Base-by-base conservation (phyloP, 164 flowering plant genomes). In the Annona cherimola region DNA sequence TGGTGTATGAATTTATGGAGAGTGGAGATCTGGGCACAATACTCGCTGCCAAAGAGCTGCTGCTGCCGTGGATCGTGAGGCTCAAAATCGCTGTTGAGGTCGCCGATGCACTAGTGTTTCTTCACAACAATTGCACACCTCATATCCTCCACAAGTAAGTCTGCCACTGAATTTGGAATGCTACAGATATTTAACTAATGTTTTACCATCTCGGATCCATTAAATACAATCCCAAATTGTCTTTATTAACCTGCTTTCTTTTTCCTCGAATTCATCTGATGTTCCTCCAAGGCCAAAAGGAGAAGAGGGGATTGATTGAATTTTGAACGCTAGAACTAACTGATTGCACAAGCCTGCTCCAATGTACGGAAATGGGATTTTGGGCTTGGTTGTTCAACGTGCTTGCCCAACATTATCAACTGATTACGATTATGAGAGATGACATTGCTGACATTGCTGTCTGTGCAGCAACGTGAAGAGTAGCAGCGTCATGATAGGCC, bases 1-100 rank as follows among this genome's bases (percentile, higher is more conserved):
- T 68, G 70, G 70, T 68, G 35, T 68, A 68, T 68, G 60, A 35
- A 39, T 68, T 68, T 61, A 68, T 68, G 70, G 55, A 68, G 60
- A 42, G 46, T 45, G 70, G 70, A 45, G 70, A 68, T 68, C 70
- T 68, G 9, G 61, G 61, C 8, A 68, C 70, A 5, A n/a, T 68
- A 35, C 61, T 68, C 8, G 18, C 70, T 2, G 18, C 59, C 4
- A 68, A 68, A 54, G 61, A 54, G 43, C 35, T 43, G 5, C 12
- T 68, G n/a, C 12, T 68, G n/a, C 61, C 70, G 45, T 68, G 70
- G 70, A 68, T 68, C 6, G 70, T 54, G 2, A 35, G 70, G 70
- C 61, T 68, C 42, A 50, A 54, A 54, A 68, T 68, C 19, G 70
- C 70, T 1, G 26, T 26, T 5, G 61, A 54, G 60, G 61, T 68